phyloP scores from a whole-genome alignment of 805 yeast genomes.

The Nakazawaea populi region DNA sequence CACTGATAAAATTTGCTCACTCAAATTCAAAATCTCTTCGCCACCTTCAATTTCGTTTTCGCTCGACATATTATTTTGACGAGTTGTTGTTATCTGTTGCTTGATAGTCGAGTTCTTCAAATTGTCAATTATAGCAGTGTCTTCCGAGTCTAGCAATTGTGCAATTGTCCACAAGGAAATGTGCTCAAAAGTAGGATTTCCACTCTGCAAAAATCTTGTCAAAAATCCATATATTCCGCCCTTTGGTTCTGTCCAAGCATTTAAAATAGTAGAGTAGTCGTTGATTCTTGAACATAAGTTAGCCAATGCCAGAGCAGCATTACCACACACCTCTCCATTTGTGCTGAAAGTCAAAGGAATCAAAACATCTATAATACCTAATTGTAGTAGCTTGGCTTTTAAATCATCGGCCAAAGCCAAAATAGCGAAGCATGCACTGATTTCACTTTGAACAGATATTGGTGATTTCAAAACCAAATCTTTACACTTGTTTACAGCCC shows the following conservation, averaged over 20 bases:
- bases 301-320: slow-evolving; percentile 97
- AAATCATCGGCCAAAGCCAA: slow-evolving; percentile 94
- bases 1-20: slow-evolving; percentile 28
- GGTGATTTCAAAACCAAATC: slow-evolving; percentile 81
- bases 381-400: slow-evolving; percentile 74
- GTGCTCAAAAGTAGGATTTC: slow-evolving; percentile 93
- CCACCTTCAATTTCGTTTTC: slow-evolving; percentile 22
- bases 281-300: slow-evolving; percentile 87
- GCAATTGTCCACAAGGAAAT: slow-evolving; percentile 96
- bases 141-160: slow-evolving; percentile 86
- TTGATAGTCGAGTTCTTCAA: slow-evolving; percentile 17
- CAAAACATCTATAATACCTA: slow-evolving; percentile 81
- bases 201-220: slow-evolving; percentile 69
- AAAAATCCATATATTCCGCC: slow-evolving; percentile 87
- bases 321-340: slow-evolving; percentile 95
- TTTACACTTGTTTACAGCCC: slow-evolving; percentile 91
- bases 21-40: slow-evolving; percentile 29
- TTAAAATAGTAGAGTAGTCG: slow-evolving; percentile 73
- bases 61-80: slow-evolving; percentile 21
- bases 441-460: slow-evolving; percentile 91
- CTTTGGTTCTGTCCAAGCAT: slow-evolving; percentile 71
- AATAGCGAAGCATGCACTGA: slow-evolving; percentile 95
- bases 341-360: slow-evolving; percentile 85
- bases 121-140: slow-evolving; percentile 45
- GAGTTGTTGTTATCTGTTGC: slow-evolving; percentile 26